A percentile compares a stretch with the other conserved stretches of the same genome.
These are phyloP conservation scores for Spathaspora arborariae DNA, from an alignment of 805 yeast species.

Conservation along the genomic window DNA sequence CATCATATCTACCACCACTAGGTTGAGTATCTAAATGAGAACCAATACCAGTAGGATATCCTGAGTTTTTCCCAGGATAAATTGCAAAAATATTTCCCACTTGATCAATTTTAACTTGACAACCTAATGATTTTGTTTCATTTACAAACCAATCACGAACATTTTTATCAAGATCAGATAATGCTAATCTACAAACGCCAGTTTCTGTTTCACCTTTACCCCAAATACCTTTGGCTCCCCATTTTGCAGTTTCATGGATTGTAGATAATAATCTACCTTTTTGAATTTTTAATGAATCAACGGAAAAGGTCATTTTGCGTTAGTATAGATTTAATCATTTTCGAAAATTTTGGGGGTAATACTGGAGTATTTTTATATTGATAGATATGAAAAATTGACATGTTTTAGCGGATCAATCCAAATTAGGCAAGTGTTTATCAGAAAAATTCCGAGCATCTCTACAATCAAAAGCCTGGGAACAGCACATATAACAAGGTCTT, in stretches of 20 bases:
- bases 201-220: constrained; percentile 54
- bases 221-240: constrained; percentile 65
- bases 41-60: constrained; percentile 62
- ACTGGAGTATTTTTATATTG: too few relatives aligned
- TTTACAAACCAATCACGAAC: constrained; percentile 64
- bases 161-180: constrained; percentile 57
- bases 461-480: background rate
- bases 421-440: background rate
- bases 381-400: background rate
- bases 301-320: constrained; percentile 1
- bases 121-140: constrained; percentile 52
- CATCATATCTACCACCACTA: constrained; percentile 75
- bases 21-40: constrained; percentile 79
- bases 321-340: background rate
- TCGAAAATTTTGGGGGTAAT: too few relatives aligned
- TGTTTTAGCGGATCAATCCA: background rate
- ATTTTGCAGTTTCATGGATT: constrained; percentile 57
- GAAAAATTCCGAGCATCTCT: background rate
- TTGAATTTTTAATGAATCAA: constrained; percentile 1
- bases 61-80: constrained; percentile 48
- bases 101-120: constrained; percentile 55
- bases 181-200: constrained; percentile 65
- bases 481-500: too few relatives aligned
- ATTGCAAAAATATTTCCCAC: constrained; percentile 69
- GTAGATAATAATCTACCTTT: constrained; percentile 49